Evolutionary conservation across 257 asterid genomes (phyloP).

Genomic region (Solanum corneliomulleri): DNA sequence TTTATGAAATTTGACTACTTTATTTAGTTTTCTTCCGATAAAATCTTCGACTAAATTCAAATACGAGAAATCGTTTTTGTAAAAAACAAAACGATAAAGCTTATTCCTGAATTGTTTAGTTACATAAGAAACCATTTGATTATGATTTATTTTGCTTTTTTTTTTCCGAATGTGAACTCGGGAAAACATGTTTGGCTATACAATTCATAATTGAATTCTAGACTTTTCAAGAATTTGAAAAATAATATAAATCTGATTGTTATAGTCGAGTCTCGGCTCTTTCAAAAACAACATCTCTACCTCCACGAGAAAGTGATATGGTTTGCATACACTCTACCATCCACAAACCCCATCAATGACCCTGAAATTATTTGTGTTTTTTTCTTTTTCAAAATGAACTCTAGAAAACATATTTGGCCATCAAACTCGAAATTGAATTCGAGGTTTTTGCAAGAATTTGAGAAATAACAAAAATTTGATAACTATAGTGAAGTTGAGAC

Average conservation of each 20-base stretch:
- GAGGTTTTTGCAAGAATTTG: background rate
- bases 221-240: background rate
- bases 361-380: background rate
- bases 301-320: no score
- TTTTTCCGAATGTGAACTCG: rapidly evolving
- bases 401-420: background rate
- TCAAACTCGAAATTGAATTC: no score
- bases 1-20: background rate
- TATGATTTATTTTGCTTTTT: background rate
- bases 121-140: background rate
- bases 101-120: background rate
- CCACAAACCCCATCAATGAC: background rate
- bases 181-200: background rate
- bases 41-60: background rate
- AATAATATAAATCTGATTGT: background rate
- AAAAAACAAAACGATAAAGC: background rate
- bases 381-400: background rate
- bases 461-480: background rate
- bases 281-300: background rate
- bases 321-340: background rate
- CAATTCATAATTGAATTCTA: background rate
- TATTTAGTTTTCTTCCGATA: background rate
- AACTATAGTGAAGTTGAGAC: background rate
- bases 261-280: rapidly evolving
- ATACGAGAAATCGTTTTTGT: background rate